Conservation (phyloP, 2,329 filamentous ascomycete genomes). For the Lasiodiplodia sp. region DNA sequence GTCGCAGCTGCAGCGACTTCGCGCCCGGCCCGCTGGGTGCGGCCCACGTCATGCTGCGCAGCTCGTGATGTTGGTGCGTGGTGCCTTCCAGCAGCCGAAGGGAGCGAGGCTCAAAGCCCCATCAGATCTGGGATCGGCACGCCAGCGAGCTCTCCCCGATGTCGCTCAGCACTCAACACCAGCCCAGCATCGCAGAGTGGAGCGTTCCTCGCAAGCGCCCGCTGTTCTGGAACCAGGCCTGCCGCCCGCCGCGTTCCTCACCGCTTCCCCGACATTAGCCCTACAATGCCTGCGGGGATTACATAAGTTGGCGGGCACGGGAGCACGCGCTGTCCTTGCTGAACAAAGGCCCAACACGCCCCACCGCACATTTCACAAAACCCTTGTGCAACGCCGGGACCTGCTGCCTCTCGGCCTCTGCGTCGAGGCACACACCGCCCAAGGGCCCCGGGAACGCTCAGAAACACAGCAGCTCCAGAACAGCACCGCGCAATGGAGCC, state of each 20-base stretch:
- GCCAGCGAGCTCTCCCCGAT: conserved; percentile 18
- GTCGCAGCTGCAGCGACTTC: conserved; percentile 3
- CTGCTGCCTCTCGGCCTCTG: conserved; percentile 12
- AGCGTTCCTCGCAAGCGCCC: conserved; percentile 7
- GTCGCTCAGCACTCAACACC: conserved; percentile 18
- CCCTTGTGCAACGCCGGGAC: conserved; percentile 19
- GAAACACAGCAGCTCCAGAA: conserved; percentile 10
- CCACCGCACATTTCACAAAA: conserved; percentile 27
- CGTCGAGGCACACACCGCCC: conserved; percentile 26
- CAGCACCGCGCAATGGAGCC: conserved; percentile 2
- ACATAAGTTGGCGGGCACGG: conserved; percentile 21
- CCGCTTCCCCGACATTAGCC: conserved; percentile 23
- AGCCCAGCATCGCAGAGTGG: neutral
- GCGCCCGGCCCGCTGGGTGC: conserved; percentile 1
- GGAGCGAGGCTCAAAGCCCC: neutral
- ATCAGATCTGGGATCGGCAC: conserved; percentile 9
- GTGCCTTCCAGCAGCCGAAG: neutral
- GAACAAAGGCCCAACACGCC: conserved; percentile 18
- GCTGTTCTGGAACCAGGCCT: conserved; percentile 12
- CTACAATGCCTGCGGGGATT: conserved; percentile 16
- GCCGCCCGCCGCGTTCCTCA: conserved; percentile 25
- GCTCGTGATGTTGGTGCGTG: conserved; percentile 4
- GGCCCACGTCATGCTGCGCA: conserved; percentile 7
- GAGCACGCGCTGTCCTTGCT: conserved; percentile 26
- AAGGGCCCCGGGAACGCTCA: neutral